Base-by-base conservation (phyloP, 495 filamentous ascomycete species). In the Massariosphaeria phaeospora region DNA sequence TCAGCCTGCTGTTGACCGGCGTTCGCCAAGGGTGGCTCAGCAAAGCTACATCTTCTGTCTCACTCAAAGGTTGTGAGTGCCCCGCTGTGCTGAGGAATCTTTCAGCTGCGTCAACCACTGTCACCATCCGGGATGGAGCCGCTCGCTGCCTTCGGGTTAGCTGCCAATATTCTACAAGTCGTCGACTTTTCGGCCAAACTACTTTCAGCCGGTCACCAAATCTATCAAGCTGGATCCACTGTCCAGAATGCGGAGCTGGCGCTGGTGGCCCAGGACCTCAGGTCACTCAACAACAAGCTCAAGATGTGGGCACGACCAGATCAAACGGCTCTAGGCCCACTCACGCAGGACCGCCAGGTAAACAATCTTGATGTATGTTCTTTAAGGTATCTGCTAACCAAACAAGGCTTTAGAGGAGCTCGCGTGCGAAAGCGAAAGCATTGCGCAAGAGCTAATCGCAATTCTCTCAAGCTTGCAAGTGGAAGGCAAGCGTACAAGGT, bases 221-320 rank as follows among this genome's bases (percentile, higher is more conserved):
- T 49, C 4, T 36, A 49, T 24, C 17, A 21, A 3, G 46, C 17
- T 10, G 46, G 46, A 4, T 49, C 27, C n/a, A 38, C 46, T 2
- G 31, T 36, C 12, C 46, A 24, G 11, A 49, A 49, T 38, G 6
- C 11, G 21, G 46, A 35, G 29, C 24, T 49, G 4, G 24, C n/a
- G 5, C 15, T 49, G 3, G 21, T 35, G 3, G 46, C 27, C n/a
- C 15, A 49, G 2, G 30, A 36, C 21, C 29, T 36, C 29, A 49
- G 29, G 10, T 49, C 46, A 31, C 25, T 49, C 10, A 49, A 49
- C 31, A 17, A 49, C 31, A 49, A 49, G 31, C 6, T 36, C 12
- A 49, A 49, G 26, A 13, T 31, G 12, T 25, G 46, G 17, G 26
- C 46, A 21, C 46, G 30, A 12, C 4, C 27, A 24, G 46, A 21